These are phyloP conservation scores for Liquidambar formosana DNA, from an alignment of 164 flowering plant species.

Conservation along the genomic window DNA sequence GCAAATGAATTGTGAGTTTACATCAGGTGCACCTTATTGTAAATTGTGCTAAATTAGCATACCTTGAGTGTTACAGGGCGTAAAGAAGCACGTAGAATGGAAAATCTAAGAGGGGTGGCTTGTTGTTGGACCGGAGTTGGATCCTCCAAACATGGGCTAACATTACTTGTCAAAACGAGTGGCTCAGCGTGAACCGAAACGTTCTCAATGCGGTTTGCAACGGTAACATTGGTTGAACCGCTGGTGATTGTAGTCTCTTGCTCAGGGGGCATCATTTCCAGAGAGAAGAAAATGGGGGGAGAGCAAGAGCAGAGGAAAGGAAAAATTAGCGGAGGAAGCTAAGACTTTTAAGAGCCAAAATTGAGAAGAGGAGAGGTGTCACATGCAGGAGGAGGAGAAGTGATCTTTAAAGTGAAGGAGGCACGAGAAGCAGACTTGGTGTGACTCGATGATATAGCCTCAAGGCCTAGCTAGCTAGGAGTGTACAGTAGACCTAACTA, in stretches of 20 bases:
- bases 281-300: background rate
- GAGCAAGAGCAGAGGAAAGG: constrained; percentile 3
- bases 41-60: background rate
- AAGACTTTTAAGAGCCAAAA: constrained; percentile 2
- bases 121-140: constrained; percentile 9
- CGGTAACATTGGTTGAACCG: constrained; percentile 7
- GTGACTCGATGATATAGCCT: constrained; percentile 6
- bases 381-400: constrained; percentile 34
- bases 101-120: constrained; percentile 19
- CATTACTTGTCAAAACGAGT: constrained; percentile 19
- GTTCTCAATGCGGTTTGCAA: constrained; percentile 22
- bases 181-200: constrained; percentile 40
- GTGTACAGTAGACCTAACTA: background rate
- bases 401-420: constrained; percentile 37
- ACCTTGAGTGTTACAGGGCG: constrained; percentile 66
- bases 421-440: constrained; percentile 48
- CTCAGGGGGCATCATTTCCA: constrained; percentile 61
- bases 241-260: constrained; percentile 33
- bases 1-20: too few relatives aligned
- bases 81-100: constrained; percentile 36
- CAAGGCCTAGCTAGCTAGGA: too few relatives aligned
- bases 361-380: constrained; percentile 13
- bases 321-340: background rate
- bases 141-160: constrained; percentile 32
- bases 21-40: too few relatives aligned